Conservation (phyloP, 352 stramenopile species). For the Phytophthora pistaciae region DNA sequence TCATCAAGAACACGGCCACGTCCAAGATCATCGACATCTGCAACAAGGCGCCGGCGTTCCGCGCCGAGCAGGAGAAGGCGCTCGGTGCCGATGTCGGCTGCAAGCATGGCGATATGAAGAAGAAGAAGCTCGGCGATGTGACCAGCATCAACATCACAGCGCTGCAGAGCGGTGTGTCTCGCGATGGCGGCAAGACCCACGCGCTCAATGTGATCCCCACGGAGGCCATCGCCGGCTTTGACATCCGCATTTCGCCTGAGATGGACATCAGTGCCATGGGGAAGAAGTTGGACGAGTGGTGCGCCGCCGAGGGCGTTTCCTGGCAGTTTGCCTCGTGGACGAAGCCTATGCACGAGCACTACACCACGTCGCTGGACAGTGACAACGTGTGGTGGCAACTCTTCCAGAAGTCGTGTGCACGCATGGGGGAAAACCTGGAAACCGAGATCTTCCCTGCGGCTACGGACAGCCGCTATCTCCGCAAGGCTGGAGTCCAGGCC, state of each 20-base stretch:
- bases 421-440: slow-evolving; percentile 47
- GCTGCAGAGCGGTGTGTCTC: slow-evolving; percentile 90
- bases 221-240: slow-evolving; percentile 91
- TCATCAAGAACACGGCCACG: slow-evolving; percentile 96
- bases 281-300: slow-evolving; percentile 93
- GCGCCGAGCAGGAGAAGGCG: slow-evolving; percentile 87
- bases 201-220: slow-evolving; percentile 96
- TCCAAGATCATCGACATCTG: slow-evolving; percentile 94
- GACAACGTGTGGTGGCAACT: slow-evolving; percentile 61
- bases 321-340: slow-evolving; percentile 77
- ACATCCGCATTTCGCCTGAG: slow-evolving; percentile 95
- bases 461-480: slow-evolving; percentile 94
- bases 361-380: slow-evolving; percentile 61
- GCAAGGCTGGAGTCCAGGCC: slow-evolving; percentile 69
- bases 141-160: slow-evolving; percentile 97
- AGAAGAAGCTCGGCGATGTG: slow-evolving; percentile 95
- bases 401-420: slow-evolving; percentile 46
- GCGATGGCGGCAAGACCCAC: slow-evolving; percentile 84
- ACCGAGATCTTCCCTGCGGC: slow-evolving; percentile 96
- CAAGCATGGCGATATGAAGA: slow-evolving; percentile 93
- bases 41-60: slow-evolving; percentile 91
- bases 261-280: slow-evolving; percentile 70
- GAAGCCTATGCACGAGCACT: slow-evolving; percentile 66
- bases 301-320: slow-evolving; percentile 78
- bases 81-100: slow-evolving; percentile 83